A percentile compares a stretch with the other conserved stretches of the same genome.
Evolutionary conservation across 345 rosid species (phyloP).

Genomic region (Heritiera littoralis): DNA sequence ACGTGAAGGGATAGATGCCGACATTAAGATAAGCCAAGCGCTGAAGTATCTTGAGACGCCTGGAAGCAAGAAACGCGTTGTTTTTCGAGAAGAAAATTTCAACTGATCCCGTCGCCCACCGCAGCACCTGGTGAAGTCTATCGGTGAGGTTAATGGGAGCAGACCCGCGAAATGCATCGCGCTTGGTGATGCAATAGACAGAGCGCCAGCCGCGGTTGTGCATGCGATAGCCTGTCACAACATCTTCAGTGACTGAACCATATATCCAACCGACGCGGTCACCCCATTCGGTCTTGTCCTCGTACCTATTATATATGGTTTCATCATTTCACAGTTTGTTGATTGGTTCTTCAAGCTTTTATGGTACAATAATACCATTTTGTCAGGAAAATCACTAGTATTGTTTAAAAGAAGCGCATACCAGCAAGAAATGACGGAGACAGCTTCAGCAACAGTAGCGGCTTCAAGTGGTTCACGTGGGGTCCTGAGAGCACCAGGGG

Average conservation of each 20-base stretch:
- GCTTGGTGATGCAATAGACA: slow-evolving; percentile 80
- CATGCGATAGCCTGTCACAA: slow-evolving; percentile 96
- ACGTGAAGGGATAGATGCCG: slow-evolving; percentile 93
- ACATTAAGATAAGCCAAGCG: slow-evolving; percentile 89
- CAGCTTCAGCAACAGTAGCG: slow-evolving; percentile 80
- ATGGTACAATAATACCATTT: neutral
- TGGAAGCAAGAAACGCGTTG: slow-evolving; percentile 73
- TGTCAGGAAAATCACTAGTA: neutral
- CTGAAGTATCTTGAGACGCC: slow-evolving; percentile 69
- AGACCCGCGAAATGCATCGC: slow-evolving; percentile 86
- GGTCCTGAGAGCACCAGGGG: slow-evolving; percentile 73
- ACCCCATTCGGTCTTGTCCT: slow-evolving; percentile 98
- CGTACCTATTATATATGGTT: slow-evolving; percentile 50
- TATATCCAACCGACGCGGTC: slow-evolving; percentile 97
- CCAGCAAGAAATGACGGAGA: slow-evolving; percentile 97
- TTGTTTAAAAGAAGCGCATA: slow-evolving; percentile 22
- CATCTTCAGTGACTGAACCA: slow-evolving; percentile 96
- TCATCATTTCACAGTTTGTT: neutral
- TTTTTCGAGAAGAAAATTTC: slow-evolving; percentile 96
- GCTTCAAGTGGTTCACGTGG: slow-evolving; percentile 94
- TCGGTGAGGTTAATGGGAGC: slow-evolving; percentile 96
- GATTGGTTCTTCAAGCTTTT: neutral
- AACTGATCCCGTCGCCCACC: slow-evolving; percentile 97
- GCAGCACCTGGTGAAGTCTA: slow-evolving; percentile 87
- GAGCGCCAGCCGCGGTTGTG: slow-evolving; percentile 99